These are phyloP conservation scores for Rhododendron griersonianum DNA, from an alignment of 148 eudicot species.

Conservation along the genomic window DNA sequence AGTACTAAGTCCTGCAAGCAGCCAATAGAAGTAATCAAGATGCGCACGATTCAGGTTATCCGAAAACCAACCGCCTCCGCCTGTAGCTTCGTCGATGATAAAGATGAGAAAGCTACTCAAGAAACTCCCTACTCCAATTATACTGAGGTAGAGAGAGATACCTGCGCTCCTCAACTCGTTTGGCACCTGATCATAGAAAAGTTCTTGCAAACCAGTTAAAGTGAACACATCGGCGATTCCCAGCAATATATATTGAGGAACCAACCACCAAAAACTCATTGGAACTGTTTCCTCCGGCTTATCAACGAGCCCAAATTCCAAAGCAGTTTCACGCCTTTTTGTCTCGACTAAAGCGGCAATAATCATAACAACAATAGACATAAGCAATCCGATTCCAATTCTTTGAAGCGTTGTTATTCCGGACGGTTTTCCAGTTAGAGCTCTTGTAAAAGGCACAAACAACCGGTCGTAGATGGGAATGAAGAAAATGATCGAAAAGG, in stretches of 20 bases:
- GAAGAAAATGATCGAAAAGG: conserved; percentile 18
- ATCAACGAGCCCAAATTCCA: conserved; percentile 18
- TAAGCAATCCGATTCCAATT: conserved; percentile 26
- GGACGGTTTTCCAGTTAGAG: conserved; percentile 26
- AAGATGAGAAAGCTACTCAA: conserved; percentile 31
- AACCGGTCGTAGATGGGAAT: conserved; percentile 34
- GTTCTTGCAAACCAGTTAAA: conserved; percentile 40
- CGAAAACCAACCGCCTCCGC: conserved; percentile 48
- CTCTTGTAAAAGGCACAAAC: conserved; percentile 31
- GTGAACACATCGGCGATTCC: conserved; percentile 42
- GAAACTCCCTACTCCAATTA: conserved; percentile 39
- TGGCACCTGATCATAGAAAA: conserved; percentile 44
- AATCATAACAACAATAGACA: conserved; percentile 12
- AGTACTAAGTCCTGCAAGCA: conserved; percentile 37
- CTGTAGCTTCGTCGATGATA: conserved; percentile 17
- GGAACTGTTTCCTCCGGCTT: conserved; percentile 20
- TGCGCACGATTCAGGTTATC: conserved; percentile 50
- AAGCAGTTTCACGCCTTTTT: conserved; percentile 19
- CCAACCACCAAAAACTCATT: conserved; percentile 46
- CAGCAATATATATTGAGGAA: conserved; percentile 31
- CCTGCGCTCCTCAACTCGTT: conserved; percentile 37
- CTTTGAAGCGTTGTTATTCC: conserved; percentile 40
- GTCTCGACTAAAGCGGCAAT: conserved; percentile 27
- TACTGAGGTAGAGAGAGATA: conserved; percentile 29
- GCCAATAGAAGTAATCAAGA: conserved; percentile 69